Percentiles rank a stretch among this genome's conserved stretches.
Conservation (phyloP, 208 protist genomes). For the Zelonia costaricensis region DNA sequence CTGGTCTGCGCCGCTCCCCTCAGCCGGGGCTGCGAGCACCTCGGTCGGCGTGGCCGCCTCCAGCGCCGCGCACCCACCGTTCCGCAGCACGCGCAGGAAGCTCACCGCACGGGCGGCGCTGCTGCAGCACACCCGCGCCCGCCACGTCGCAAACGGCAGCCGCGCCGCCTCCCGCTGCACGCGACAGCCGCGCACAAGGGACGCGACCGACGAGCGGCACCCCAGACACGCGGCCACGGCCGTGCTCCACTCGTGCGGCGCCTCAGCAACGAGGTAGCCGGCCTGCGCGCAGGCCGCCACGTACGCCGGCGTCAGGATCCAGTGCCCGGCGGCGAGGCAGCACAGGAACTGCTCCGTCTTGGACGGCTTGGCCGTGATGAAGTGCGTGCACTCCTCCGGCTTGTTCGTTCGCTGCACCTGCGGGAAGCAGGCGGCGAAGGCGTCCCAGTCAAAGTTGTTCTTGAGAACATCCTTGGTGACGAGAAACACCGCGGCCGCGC, state of each 20-base stretch:
- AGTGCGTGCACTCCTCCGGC: slow-evolving; percentile 74
- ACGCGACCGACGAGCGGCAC: slow-evolving; percentile 28
- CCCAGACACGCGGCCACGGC: slow-evolving; percentile 20
- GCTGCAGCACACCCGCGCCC: slow-evolving; percentile 52
- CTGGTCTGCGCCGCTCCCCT: neutral
- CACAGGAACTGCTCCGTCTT: slow-evolving; percentile 67
- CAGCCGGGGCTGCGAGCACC: slow-evolving; percentile 16
- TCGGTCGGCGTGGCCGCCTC: slow-evolving; percentile 15
- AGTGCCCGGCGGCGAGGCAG: slow-evolving; percentile 60
- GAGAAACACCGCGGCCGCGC: slow-evolving; percentile 17
- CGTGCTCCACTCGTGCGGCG: slow-evolving; percentile 53
- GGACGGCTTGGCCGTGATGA: slow-evolving; percentile 56
- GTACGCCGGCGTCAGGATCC: slow-evolving; percentile 66
- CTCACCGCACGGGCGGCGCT: slow-evolving; percentile 25
- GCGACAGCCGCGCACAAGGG: slow-evolving; percentile 45
- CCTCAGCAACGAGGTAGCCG: slow-evolving; percentile 43
- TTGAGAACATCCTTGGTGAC: slow-evolving; percentile 25
- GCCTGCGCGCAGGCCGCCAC: slow-evolving; percentile 32
- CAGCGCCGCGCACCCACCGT: slow-evolving; percentile 45
- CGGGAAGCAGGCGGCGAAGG: slow-evolving; percentile 14
- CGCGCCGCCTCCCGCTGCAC: slow-evolving; percentile 34
- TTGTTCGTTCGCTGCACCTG: slow-evolving; percentile 21
- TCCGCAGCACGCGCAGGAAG: slow-evolving; percentile 56
- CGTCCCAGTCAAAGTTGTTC: slow-evolving; percentile 16
- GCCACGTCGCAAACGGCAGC: slow-evolving; percentile 51